Conservation (phyloP, 495 filamentous ascomycete species). For the Trypethelium eluteriae region DNA sequence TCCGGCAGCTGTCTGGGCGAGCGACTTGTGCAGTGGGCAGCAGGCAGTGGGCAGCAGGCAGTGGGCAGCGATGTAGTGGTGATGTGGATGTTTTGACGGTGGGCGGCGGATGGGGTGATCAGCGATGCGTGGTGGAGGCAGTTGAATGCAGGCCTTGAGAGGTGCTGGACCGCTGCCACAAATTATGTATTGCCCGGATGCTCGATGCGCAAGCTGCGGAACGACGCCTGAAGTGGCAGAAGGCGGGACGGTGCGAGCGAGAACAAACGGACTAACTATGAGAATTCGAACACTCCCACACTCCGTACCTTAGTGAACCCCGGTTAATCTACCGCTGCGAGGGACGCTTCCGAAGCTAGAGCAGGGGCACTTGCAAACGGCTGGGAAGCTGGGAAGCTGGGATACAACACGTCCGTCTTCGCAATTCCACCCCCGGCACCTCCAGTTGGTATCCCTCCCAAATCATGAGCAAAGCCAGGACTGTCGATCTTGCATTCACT, state of each 20-base stretch:
- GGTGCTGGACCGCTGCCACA: too few relatives aligned
- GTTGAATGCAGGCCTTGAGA: background rate
- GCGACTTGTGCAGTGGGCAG: background rate
- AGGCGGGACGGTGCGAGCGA: conserved; percentile 5
- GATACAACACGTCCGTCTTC: too few relatives aligned
- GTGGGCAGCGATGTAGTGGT: too few relatives aligned
- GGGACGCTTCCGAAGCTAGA: conserved; percentile 10
- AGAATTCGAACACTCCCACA: background rate
- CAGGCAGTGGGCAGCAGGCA: background rate
- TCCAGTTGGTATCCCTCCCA: background rate
- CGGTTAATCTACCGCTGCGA: background rate
- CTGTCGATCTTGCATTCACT: conserved; percentile 22
- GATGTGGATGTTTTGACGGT: background rate
- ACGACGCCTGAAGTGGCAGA: background rate
- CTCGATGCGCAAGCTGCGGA: background rate
- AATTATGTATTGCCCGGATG: background rate
- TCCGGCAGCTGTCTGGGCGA: too few relatives aligned
- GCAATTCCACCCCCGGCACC: too few relatives aligned
- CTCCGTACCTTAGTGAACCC: too few relatives aligned
- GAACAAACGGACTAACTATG: background rate
- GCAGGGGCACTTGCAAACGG: background rate
- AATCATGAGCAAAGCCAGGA: background rate
- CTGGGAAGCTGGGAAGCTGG: background rate
- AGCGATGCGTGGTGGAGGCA: background rate
- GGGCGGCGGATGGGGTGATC: conserved; percentile 4